phyloP scores from a whole-genome alignment of 177 flowering plant species.

The Vitis hybrid region DNA sequence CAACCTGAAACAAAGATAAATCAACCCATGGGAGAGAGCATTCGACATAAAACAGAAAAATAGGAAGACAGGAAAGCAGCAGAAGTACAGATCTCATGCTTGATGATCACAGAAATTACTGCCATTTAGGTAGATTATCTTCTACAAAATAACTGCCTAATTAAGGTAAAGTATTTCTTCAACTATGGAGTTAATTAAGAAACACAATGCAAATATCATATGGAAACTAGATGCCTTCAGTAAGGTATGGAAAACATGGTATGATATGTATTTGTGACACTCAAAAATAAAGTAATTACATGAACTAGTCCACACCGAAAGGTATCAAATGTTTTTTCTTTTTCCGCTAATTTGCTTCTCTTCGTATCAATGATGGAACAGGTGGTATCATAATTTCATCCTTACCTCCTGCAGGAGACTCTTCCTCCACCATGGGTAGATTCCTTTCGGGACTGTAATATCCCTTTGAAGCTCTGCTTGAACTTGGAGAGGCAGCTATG shows the following conservation, averaged over 20 bases:
- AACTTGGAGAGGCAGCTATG: slow-evolving; percentile 33
- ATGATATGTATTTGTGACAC: neutral
- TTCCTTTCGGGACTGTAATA: slow-evolving; percentile 32
- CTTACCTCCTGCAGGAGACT: slow-evolving; percentile 24
- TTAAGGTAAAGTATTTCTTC: too few species aligned
- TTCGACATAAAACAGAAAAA: neutral
- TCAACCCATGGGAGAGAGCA: neutral
- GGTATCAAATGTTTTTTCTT: neutral
- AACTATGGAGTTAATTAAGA: neutral
- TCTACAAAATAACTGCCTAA: too few species aligned
- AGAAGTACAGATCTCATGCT: neutral
- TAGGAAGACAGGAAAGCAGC: neutral
- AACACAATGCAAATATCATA: neutral
- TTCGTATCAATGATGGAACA: slow-evolving; percentile 38
- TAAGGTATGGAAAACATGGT: neutral
- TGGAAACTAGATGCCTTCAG: neutral
- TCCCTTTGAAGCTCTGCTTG: slow-evolving; percentile 30
- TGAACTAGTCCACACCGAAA: neutral
- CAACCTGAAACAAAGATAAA: neutral
- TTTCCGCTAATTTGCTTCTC: slow-evolving; percentile 26
- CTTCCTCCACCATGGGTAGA: slow-evolving; percentile 44
- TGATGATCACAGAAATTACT: neutral
- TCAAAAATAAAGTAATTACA: neutral
- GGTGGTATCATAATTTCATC: slow-evolving; percentile 65
- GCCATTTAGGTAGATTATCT: too few species aligned